Conservation (phyloP, 208 protist genomes). For the Acanthamoeba healyi region DNA sequence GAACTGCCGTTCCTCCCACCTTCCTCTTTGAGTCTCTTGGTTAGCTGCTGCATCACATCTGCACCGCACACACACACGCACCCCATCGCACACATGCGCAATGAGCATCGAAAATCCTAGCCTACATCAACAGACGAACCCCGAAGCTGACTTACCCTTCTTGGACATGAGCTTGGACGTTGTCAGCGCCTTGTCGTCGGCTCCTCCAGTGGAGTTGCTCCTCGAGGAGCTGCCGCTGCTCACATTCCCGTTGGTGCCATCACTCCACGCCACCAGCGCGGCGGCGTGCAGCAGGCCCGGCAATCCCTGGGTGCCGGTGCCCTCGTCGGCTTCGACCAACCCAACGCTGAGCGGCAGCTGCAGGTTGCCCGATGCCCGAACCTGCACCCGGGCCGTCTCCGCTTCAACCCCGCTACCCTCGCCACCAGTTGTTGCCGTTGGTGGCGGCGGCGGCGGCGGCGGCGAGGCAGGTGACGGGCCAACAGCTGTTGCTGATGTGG, state of each 20-base stretch:
- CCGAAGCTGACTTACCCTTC: background rate
- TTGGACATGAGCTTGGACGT: background rate
- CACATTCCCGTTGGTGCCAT: background rate
- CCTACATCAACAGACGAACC: background rate
- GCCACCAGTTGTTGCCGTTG: background rate
- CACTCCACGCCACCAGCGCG: background rate
- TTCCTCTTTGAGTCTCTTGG: constrained; percentile 22
- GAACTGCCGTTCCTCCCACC: background rate
- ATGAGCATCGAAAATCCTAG: background rate
- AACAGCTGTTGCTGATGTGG: background rate
- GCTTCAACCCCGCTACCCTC: background rate
- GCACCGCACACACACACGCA: background rate
- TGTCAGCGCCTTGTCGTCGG: background rate
- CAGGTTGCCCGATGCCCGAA: constrained; percentile 19
- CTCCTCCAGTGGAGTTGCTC: background rate
- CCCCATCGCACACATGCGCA: background rate
- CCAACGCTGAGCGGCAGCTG: constrained; percentile 24
- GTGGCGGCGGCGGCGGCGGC: background rate
- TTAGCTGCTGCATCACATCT: constrained; percentile 40
- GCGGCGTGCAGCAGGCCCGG: constrained; percentile 26
- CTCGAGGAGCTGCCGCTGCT: background rate
- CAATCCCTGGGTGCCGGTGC: background rate
- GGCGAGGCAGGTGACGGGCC: background rate
- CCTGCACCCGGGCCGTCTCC: background rate
- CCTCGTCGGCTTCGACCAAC: constrained; percentile 6